These are phyloP conservation scores for Xylaria cubensis DNA, from an alignment of 495 filamentous ascomycete genomes.

Conservation along the genomic window DNA sequence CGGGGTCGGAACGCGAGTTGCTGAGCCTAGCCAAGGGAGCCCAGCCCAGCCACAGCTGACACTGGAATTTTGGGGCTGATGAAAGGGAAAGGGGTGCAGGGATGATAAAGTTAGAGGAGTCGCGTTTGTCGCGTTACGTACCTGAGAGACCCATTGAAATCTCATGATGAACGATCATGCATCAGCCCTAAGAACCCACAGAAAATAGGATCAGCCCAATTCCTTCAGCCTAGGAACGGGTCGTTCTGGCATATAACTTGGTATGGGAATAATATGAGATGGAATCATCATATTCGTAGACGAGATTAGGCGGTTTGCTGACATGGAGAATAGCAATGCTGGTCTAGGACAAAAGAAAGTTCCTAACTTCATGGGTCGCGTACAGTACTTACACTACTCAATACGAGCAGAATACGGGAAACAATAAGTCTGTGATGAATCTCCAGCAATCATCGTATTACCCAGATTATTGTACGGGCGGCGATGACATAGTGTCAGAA, in stretches of 20 bases:
- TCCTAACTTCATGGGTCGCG: not conserved
- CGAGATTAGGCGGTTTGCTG: conserved; percentile 6
- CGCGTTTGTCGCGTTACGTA: not conserved
- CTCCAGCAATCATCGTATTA: not conserved
- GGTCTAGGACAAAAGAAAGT: not conserved
- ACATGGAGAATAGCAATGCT: conserved; percentile 7
- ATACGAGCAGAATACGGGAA: not conserved
- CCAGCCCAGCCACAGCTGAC: conserved; percentile 18
- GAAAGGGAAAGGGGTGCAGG: not conserved
- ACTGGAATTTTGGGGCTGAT: not conserved
- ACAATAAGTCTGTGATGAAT: not conserved
- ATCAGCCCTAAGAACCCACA: conserved; percentile 24
- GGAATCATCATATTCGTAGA: not conserved
- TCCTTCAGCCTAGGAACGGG: conserved; percentile 1
- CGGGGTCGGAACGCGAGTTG: conserved; percentile 8
- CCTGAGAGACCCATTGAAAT: not conserved
- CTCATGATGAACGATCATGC: conserved; percentile 5
- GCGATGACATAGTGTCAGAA: conserved; percentile 1
- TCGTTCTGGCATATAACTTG: not conserved
- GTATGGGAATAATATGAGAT: not conserved
- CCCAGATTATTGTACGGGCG: not conserved
- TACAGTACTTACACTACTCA: not conserved
- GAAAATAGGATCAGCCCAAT: not conserved
- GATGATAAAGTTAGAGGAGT: not conserved
- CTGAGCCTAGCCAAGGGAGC: conserved; percentile 3